Percentiles rank a stretch among this genome's conserved stretches.
Evolutionary conservation across 2,329 filamentous ascomycete species (phyloP).

Genomic region (Fusarium subglutinans): DNA sequence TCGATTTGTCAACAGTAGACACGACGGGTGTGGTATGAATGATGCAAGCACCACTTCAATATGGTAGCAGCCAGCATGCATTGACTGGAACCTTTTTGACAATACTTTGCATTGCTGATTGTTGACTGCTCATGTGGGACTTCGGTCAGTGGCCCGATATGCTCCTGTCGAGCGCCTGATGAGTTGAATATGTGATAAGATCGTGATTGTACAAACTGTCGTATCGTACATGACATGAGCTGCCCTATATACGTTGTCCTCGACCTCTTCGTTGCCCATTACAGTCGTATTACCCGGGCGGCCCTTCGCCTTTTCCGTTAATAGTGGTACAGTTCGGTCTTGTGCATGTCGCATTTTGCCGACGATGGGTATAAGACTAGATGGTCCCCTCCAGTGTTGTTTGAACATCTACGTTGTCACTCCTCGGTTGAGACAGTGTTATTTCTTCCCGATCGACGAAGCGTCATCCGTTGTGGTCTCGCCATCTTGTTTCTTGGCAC

Average conservation of each 20-base stretch:
- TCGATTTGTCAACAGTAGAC: background rate
- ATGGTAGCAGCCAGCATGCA: background rate
- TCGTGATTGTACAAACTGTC: constrained; percentile 11
- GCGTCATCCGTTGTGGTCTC: constrained; percentile 26
- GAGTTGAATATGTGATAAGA: background rate
- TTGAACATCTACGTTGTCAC: constrained; percentile 28
- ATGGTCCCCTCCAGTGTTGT: background rate
- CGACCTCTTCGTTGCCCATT: constrained; percentile 2
- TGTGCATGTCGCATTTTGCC: constrained; percentile 9
- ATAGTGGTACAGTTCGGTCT: constrained; percentile 32
- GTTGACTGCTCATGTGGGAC: background rate
- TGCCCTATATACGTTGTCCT: background rate
- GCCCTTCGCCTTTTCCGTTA: background rate
- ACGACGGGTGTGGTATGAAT: background rate
- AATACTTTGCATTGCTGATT: background rate
- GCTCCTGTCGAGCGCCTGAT: background rate
- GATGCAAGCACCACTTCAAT: background rate
- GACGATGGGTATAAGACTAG: background rate
- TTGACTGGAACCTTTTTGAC: background rate
- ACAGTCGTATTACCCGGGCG: background rate
- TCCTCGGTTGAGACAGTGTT: constrained; percentile 21
- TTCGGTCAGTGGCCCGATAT: background rate
- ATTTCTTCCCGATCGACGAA: constrained; percentile 35
- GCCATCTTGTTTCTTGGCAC: constrained; percentile 43
- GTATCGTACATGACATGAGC: constrained; percentile 21